A percentile compares a stretch with the other conserved stretches of the same genome.
phyloP scores from a whole-genome alignment of 805 yeast species.

The Barnettozyma sp. region DNA sequence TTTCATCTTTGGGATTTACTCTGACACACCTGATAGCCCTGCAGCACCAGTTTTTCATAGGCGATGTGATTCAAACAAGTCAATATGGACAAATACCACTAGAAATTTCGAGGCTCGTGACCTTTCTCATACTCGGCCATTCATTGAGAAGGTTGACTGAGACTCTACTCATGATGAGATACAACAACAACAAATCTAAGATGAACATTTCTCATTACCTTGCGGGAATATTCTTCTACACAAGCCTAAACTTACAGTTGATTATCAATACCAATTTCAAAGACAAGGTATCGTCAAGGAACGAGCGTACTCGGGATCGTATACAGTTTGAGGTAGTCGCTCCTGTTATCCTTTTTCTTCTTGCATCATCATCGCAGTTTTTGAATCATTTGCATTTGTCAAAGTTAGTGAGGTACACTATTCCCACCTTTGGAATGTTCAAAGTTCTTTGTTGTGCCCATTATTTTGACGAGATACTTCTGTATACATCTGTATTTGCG shows the following conservation, averaged over 20 bases:
- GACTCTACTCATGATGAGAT: conserved; percentile 42
- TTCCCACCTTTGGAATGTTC: conserved; percentile 49
- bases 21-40: conserved; percentile 10
- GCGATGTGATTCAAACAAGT: conserved; percentile 4
- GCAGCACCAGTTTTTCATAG: conserved; percentile 6
- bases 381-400: conserved; percentile 22
- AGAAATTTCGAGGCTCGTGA: conserved; percentile 17
- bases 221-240: conserved; percentile 56
- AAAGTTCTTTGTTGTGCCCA: conserved; percentile 54
- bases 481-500: conserved; percentile 37
- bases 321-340: conserved; percentile 7
- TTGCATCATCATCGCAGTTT: conserved; percentile 40
- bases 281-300: neutral
- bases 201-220: conserved; percentile 64
- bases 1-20: conserved; percentile 23
- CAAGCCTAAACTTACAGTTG: conserved; percentile 37
- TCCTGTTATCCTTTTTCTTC: conserved; percentile 15
- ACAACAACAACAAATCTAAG: conserved; percentile 35
- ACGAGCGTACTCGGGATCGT: conserved; percentile 3
- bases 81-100: conserved; percentile 20
- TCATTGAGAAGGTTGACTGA: conserved; percentile 51
- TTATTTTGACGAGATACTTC: conserved; percentile 56
- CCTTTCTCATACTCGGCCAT: conserved; percentile 37
- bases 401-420: conserved; percentile 31
- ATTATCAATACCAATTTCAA: conserved; percentile 24